Conservation (phyloP, 345 rosid genomes). For the Durio zibethinus region DNA sequence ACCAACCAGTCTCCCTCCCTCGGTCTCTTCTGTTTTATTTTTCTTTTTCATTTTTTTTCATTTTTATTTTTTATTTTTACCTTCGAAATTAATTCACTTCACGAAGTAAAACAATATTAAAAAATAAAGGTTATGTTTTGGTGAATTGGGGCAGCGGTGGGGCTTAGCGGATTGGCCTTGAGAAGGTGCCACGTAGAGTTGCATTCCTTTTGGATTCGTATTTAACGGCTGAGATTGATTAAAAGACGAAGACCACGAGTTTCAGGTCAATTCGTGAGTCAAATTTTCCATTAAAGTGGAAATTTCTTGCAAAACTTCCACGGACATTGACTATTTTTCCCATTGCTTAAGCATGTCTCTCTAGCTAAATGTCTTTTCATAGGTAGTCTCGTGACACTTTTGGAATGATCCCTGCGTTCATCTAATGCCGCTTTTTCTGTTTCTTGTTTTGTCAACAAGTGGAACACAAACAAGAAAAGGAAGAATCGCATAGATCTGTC, state of each 20-base stretch:
- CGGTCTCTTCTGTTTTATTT: not conserved
- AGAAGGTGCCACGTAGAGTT: not conserved
- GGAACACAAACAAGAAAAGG: not conserved
- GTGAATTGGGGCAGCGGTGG: not conserved
- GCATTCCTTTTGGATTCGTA: not conserved
- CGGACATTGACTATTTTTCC: not conserved
- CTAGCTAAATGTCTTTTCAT: not conserved
- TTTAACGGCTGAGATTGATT: not conserved
- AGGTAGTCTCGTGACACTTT: not conserved
- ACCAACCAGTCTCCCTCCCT: slow-evolving; percentile 6
- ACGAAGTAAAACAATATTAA: not conserved
- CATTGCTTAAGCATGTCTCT: not conserved
- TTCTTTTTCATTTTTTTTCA: not conserved
- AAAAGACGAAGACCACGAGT: no score
- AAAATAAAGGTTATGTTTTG: no score
- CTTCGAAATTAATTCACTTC: not conserved
- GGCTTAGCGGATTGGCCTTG: not conserved
- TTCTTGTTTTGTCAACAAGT: not conserved
- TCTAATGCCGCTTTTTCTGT: not conserved
- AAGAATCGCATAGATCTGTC: not conserved
- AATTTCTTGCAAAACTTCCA: not conserved
- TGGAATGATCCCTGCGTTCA: not conserved
- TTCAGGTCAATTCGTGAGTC: not conserved
- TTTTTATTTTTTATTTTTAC: no score
- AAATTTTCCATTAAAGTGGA: not conserved